Evolutionary conservation across 2,329 filamentous ascomycete species (phyloP).

Genomic region (Cladophialophora yegresii): DNA sequence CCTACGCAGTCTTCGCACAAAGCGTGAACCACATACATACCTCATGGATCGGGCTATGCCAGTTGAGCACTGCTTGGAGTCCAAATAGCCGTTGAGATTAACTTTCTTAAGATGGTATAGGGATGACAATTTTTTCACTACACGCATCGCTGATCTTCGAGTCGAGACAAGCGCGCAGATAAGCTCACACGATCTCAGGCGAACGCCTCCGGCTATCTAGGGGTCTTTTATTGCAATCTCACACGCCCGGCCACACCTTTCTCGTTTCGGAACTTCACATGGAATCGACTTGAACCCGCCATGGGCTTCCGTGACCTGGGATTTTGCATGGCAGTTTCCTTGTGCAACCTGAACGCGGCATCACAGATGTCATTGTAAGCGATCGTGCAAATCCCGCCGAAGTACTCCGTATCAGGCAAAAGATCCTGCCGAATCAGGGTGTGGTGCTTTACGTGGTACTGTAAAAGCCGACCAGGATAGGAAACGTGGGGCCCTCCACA

Average conservation of each 20-base stretch:
- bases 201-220: not conserved
- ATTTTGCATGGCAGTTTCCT: not conserved
- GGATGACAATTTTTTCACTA: not conserved
- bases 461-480: not conserved
- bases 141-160: not conserved
- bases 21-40: not conserved
- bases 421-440: not conserved
- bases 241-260: not conserved
- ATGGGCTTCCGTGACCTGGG: not conserved
- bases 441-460: not conserved
- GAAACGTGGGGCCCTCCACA: slow-evolving; percentile 18
- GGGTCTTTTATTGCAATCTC: not conserved
- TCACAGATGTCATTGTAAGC: not conserved
- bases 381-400: not conserved
- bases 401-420: not conserved
- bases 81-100: not conserved
- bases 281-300: not conserved
- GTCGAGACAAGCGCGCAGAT: not conserved
- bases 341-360: not conserved
- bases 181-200: not conserved
- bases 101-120: not conserved
- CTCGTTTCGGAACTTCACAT: not conserved
- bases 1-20: not conserved
- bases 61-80: not conserved
- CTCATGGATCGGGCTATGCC: not conserved